Conservation (phyloP, 805 yeast species). For the Cyberlindnera suaveolens region DNA sequence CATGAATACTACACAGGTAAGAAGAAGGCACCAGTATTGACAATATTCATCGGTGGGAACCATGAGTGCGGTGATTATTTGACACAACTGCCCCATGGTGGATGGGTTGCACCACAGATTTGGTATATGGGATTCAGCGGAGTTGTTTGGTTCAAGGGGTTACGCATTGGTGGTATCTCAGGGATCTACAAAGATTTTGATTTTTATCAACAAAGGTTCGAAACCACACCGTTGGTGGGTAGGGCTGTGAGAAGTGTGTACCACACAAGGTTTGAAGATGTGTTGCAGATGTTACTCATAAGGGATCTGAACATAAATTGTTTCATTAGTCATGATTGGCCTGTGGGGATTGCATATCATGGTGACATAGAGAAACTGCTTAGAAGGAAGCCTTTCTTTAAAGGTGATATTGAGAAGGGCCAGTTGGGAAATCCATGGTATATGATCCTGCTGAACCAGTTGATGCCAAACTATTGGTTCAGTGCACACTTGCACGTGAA, state of each 20-base stretch:
- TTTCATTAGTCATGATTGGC: constrained; percentile 91
- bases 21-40: constrained; percentile 62
- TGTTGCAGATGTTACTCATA: constrained; percentile 46
- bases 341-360: constrained; percentile 60
- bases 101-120: constrained; percentile 88
- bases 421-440: constrained; percentile 70
- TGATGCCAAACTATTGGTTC: constrained; percentile 74
- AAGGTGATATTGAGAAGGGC: constrained; percentile 50
- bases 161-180: constrained; percentile 74
- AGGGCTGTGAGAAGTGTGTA: constrained; percentile 56
- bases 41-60: constrained; percentile 89
- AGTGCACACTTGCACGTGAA: constrained; percentile 84
- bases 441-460: constrained; percentile 41
- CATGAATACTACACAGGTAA: constrained; percentile 58
- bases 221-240: constrained; percentile 42
- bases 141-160: constrained; percentile 66
- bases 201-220: constrained; percentile 35
- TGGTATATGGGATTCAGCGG: constrained; percentile 80
- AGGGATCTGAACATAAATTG: constrained; percentile 38
- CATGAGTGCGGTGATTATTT: constrained; percentile 86
- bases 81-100: constrained; percentile 71
- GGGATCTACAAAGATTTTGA: constrained; percentile 68
- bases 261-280: constrained; percentile 55
- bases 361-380: constrained; percentile 55
- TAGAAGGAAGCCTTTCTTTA: constrained; percentile 58